Evolutionary conservation across 495 filamentous ascomycete species (phyloP), one percentile per base, ranked within the genome.

Genomic region (Penicillium lividum): DNA sequence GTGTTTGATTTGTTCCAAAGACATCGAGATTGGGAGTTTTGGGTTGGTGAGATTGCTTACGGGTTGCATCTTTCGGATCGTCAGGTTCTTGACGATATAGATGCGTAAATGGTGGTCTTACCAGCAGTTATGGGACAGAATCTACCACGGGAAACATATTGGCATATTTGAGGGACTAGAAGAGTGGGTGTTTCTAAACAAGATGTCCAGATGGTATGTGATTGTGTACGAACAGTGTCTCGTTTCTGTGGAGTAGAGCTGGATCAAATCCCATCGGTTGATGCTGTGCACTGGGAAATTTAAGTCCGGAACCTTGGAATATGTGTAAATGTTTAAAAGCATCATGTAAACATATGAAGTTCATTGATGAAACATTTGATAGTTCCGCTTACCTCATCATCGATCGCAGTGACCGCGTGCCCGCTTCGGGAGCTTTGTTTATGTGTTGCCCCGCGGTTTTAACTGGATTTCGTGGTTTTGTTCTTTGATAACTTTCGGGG

Each of bases 41-140:
- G 52, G 46, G 18, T 64, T 28, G 25, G 38, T 7, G 61, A 79
- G 13, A 78, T 84, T 54, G 78, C 74, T 0, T 83, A 83, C 54
- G 81, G 81, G 1, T 62, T 84, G n/a, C 80, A 76, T 51, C 69
- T 83, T 13, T 75, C 77, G 3, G 80, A 82, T 56, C 72, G 75
- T 13, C 68, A 67, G 47, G 71, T 80, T 16, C 57, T 83, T 36
- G 68, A 71, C 34, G 72, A 69, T 8, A 22, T 80, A 13, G 79
- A 82, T 36, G 78, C 80, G 0, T 72, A 83, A 57, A n/a, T 83
- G 33, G 70, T 82, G 0, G 74, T 79, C 2, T 60, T 82, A 15
- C 62, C 77, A 2, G 73, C 69, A 0, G 80, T 84, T 33, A 83
- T 82, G 76, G 73, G 75, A n/a, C 80, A 83, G 66, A 76, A 78